These are phyloP conservation scores for Aspergillus sojae DNA, from an alignment of 2,329 filamentous ascomycete genomes.

Conservation along the genomic window DNA sequence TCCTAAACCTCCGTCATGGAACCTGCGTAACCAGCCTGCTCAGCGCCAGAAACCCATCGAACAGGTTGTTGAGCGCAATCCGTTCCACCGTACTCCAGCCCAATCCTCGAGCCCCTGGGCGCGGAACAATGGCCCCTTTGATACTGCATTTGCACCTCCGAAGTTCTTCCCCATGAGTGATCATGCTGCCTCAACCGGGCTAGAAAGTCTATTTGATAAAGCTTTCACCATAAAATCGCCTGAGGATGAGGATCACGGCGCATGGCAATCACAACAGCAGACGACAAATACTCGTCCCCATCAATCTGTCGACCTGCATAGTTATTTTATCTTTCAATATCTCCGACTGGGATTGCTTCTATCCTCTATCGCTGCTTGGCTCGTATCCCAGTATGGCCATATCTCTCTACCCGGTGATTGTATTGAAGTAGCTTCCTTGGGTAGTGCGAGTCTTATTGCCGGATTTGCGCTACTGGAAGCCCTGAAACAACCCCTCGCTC, in stretches of 20 bases:
- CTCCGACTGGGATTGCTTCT: slow-evolving; percentile 34
- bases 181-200: slow-evolving; percentile 45
- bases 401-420: slow-evolving; percentile 40
- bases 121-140: slow-evolving; percentile 20
- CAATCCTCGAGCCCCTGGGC: slow-evolving; percentile 27
- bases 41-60: slow-evolving; percentile 36
- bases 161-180: slow-evolving; percentile 50
- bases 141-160: slow-evolving; percentile 45
- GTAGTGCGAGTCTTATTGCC: slow-evolving; percentile 42
- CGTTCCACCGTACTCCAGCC: slow-evolving; percentile 38
- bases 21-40: slow-evolving; percentile 36
- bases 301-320: slow-evolving; percentile 15
- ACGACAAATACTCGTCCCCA: slow-evolving; percentile 8
- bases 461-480: slow-evolving; percentile 44
- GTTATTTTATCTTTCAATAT: slow-evolving; percentile 29
- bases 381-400: slow-evolving; percentile 33
- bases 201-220: slow-evolving; percentile 50
- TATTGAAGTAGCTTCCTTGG: slow-evolving; percentile 41
- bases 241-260: slow-evolving; percentile 27
- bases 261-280: slow-evolving; percentile 22
- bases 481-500: slow-evolving; percentile 38
- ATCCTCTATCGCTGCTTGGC: slow-evolving; percentile 35
- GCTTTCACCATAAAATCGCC: slow-evolving; percentile 45
- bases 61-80: slow-evolving; percentile 38
- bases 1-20: slow-evolving; percentile 44